phyloP scores from a whole-genome alignment of 257 asterid genomes.

The Cynanchum wilfordii region DNA sequence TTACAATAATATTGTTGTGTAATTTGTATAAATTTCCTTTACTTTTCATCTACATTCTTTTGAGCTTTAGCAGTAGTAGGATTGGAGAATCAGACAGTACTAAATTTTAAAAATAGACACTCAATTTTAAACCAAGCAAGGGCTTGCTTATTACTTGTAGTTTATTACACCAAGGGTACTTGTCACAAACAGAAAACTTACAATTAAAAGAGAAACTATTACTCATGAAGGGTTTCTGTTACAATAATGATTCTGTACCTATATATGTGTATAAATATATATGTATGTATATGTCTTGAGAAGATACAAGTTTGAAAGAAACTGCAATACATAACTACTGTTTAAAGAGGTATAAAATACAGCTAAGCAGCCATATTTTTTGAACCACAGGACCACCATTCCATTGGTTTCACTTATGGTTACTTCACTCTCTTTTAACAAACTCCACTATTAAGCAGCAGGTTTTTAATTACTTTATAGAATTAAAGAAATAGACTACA shows the following conservation, averaged over 20 bases:
- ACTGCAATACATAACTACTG: conserved; percentile 21
- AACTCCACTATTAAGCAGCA: conserved; percentile 5
- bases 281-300: conserved; percentile 19
- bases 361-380: conserved; percentile 21
- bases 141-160: background rate
- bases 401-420: conserved; percentile 17
- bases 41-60: background rate
- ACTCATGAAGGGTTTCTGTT: background rate
- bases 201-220: background rate
- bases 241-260: background rate
- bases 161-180: background rate
- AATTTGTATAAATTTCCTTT: background rate
- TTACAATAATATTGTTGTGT: background rate
- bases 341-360: conserved; percentile 18
- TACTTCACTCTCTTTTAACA: conserved; percentile 15
- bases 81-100: background rate
- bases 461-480: background rate
- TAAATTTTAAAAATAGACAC: background rate
- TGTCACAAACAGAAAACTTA: background rate
- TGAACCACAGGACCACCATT: conserved; percentile 12
- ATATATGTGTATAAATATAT: conserved; percentile 7
- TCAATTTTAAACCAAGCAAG: background rate
- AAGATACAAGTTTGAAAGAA: conserved; percentile 27
- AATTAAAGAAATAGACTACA: conserved; percentile 3
- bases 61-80: background rate